Conservation (phyloP, 2,329 filamentous ascomycete species). For the Microthyrium microscopicum region DNA sequence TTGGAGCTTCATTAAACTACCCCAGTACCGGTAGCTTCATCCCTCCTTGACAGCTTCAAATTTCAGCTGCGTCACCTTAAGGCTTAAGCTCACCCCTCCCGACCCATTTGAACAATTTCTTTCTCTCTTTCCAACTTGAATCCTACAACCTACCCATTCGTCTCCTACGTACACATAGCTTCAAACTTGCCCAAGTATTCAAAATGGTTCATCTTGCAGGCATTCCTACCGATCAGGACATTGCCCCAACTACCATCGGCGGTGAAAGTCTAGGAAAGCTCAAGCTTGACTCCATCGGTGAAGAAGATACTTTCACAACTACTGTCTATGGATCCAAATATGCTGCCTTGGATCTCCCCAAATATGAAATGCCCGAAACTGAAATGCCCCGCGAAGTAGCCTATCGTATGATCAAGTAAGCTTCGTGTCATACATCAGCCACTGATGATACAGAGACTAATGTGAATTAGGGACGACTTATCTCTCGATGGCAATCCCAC, state of each 20-base stretch:
- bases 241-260: conserved; percentile 16
- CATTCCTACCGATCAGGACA: conserved; percentile 25
- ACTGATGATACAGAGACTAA: background rate
- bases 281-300: conserved; percentile 25
- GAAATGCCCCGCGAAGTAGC: conserved; percentile 88
- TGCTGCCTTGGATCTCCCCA: conserved; percentile 64
- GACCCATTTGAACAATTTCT: too few relatives aligned
- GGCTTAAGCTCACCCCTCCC: too few relatives aligned
- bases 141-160: too few relatives aligned
- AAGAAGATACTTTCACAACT: conserved; percentile 45
- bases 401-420: conserved; percentile 79
- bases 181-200: background rate
- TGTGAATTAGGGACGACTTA: conserved; percentile 7
- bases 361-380: conserved; percentile 68
- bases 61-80: too few relatives aligned
- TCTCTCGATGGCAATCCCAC: conserved; percentile 84
- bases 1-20: too few relatives aligned
- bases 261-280: conserved; percentile 30
- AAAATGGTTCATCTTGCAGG: conserved; percentile 33
- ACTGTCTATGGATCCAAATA: conserved; percentile 82
- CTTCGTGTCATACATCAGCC: background rate
- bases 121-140: too few relatives aligned
- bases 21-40: too few relatives aligned
- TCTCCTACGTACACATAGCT: too few relatives aligned
- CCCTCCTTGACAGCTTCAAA: too few relatives aligned